These are phyloP conservation scores for Fusarium scirpi DNA, from an alignment of 2,329 filamentous ascomycete genomes.

Conservation along the genomic window DNA sequence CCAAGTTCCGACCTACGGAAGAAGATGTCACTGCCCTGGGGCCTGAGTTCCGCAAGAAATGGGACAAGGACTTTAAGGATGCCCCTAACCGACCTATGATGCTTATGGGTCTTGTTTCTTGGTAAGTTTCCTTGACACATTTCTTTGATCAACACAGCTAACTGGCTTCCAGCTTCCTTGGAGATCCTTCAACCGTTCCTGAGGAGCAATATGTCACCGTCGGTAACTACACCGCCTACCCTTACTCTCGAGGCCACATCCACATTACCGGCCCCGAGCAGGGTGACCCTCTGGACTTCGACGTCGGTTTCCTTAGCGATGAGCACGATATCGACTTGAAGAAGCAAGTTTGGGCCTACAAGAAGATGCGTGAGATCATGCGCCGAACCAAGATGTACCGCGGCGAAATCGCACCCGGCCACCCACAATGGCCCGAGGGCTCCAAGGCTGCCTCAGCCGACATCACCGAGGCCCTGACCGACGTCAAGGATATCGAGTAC, in stretches of 20 bases:
- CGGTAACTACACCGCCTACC: constrained; percentile 59
- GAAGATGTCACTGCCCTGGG: constrained; percentile 65
- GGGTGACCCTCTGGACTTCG: constrained; percentile 64
- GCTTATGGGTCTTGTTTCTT: constrained; percentile 53
- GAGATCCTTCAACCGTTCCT: constrained; percentile 54
- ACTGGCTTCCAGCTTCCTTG: constrained; percentile 52
- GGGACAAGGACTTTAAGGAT: constrained; percentile 66
- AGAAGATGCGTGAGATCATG: constrained; percentile 71
- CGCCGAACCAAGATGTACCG: constrained; percentile 67
- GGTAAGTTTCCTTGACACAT: constrained; percentile 17
- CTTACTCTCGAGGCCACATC: constrained; percentile 69
- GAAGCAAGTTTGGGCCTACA: constrained; percentile 74
- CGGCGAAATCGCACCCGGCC: constrained; percentile 58
- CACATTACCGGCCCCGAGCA: constrained; percentile 65
- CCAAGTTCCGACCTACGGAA: constrained; percentile 67
- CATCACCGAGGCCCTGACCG: constrained; percentile 53
- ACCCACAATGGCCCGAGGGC: constrained; percentile 58
- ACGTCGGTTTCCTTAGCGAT: constrained; percentile 68
- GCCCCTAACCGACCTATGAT: constrained; percentile 60
- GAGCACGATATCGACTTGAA: constrained; percentile 69
- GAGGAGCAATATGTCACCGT: constrained; percentile 64
- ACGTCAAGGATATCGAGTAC: constrained; percentile 60
- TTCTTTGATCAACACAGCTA: neutral
- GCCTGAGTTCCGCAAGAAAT: constrained; percentile 63
- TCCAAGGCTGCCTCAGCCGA: constrained; percentile 61